These are phyloP conservation scores for Aspergillus haitiensis DNA, from an alignment of 495 filamentous ascomycete genomes.

Conservation along the genomic window DNA sequence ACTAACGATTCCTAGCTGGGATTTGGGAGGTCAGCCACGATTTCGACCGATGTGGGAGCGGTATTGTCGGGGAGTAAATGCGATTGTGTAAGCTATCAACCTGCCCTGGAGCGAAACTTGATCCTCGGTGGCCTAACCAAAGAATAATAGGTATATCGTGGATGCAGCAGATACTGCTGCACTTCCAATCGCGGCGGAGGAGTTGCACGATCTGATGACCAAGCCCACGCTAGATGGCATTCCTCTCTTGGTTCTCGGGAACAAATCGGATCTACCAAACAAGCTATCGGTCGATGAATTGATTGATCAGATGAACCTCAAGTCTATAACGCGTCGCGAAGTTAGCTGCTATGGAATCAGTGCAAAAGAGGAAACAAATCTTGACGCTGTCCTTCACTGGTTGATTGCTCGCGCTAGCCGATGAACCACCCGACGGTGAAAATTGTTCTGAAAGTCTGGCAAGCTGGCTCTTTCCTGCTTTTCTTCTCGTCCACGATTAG, in stretches of 20 bases:
- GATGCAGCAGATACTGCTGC: slow-evolving; percentile 82
- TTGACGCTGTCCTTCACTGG: slow-evolving; percentile 97
- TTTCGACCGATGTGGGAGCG: slow-evolving; percentile 99
- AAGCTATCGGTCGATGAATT: slow-evolving; percentile 91
- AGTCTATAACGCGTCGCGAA: slow-evolving; percentile 85
- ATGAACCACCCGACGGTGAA: slow-evolving; percentile 18
- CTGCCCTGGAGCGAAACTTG: not conserved
- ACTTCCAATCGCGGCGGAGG: slow-evolving; percentile 84
- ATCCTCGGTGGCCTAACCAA: slow-evolving; percentile 19
- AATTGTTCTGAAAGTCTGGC: slow-evolving; percentile 1
- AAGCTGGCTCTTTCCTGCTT: slow-evolving; percentile 15
- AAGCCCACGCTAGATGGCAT: slow-evolving; percentile 86
- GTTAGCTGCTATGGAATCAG: slow-evolving; percentile 99
- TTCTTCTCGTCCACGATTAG: slow-evolving; percentile 7
- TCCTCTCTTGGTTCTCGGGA: slow-evolving; percentile 92
- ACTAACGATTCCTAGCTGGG: slow-evolving; percentile 64
- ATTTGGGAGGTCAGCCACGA: slow-evolving; percentile 93
- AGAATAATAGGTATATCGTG: slow-evolving; percentile 73
- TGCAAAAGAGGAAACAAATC: slow-evolving; percentile 96
- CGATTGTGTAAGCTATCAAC: slow-evolving; percentile 71
- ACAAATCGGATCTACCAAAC: slow-evolving; percentile 90
- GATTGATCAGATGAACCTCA: slow-evolving; percentile 89
- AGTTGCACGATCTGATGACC: slow-evolving; percentile 83
- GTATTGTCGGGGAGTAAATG: slow-evolving; percentile 96
- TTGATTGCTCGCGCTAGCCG: slow-evolving; percentile 80